Conservation (phyloP, 805 yeast species). For the Candida lessepsii region DNA sequence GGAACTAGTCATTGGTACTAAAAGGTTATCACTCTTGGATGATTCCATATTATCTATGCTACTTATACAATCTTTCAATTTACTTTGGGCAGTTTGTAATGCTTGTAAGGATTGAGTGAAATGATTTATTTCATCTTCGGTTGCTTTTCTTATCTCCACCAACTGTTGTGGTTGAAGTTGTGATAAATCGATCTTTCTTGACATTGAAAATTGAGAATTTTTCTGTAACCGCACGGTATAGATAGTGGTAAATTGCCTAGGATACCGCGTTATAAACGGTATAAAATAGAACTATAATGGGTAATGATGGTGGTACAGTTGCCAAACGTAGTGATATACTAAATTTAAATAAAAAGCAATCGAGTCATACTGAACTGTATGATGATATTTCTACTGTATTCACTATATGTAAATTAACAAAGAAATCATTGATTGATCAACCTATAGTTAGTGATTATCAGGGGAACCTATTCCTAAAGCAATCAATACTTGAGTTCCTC, state of each 20-base stretch:
- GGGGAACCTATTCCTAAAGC: slow-evolving; percentile 68
- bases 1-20: slow-evolving; percentile 88
- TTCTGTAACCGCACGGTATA: background rate
- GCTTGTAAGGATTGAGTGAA: slow-evolving; percentile 82
- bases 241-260: background rate
- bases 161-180: slow-evolving; percentile 81
- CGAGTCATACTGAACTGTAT: slow-evolving; percentile 17
- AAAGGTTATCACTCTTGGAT: slow-evolving; percentile 52
- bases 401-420: slow-evolving; percentile 44
- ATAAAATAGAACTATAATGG: slow-evolving; percentile 18
- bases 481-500: slow-evolving; percentile 56
- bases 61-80: slow-evolving; percentile 75
- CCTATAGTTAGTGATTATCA: slow-evolving; percentile 67
- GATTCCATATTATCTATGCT: slow-evolving; percentile 61
- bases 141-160: slow-evolving; percentile 73
- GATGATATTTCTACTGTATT: slow-evolving; percentile 18
- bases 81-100: slow-evolving; percentile 74
- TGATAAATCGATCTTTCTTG: slow-evolving; percentile 53
- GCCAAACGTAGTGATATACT: slow-evolving; percentile 55
- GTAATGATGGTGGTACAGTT: slow-evolving; percentile 73
- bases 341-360: slow-evolving; percentile 20
- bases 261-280: background rate
- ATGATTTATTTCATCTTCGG: slow-evolving; percentile 84
- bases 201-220: slow-evolving; percentile 5
- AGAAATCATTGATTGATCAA: slow-evolving; percentile 34